Evolutionary conservation across 2,329 filamentous ascomycete genomes (phyloP), one percentile per base, ranked within the genome.

Genomic region (Colletotrichum graminicola): DNA sequence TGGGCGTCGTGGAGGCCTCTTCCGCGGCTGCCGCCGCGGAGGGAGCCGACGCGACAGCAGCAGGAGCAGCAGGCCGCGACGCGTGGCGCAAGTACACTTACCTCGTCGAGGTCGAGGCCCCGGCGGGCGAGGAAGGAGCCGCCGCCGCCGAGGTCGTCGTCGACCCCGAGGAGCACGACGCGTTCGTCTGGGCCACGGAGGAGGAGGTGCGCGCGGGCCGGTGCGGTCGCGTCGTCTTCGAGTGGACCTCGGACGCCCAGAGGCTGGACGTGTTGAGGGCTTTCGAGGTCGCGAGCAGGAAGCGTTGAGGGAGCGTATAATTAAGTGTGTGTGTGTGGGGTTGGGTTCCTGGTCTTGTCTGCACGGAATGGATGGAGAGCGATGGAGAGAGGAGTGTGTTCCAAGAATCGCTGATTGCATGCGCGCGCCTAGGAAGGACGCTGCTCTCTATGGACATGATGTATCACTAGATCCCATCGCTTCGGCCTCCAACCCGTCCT

Each of bases 91-190:
- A 82, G 77, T 67, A 78, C 47, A 76, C 79, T 14, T 81, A 81
- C 49, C 75, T 79, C 55, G 78, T 80, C 39, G 78, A 79, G 67
- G 79, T 82, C 36, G 73, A 79, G 62, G 3, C 56, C 41, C n/a
- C 41, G 7, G 67, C 55, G 8, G 67, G 34, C 10, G 67, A 62
- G 11, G 60, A 18, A 8, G 21, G 11, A 3, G n/a, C 69, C 41
- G 26, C 66, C 41, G 26, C 66, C 26, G n/a, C 5, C 4, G n/a
- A 67, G 41, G 64, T 72, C n/a, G 64, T 57, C 62, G 73, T 84
- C 66, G 81, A 84, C 66, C 79, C 81, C 4, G 66, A 78, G 12
- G 83, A 85, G 76, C 83, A 85, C 71, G 80, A 84, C 62, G 72
- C 73, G 3, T 82, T 78, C 66, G 56, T 79, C 2, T 85, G 81